Evolutionary conservation across 768 basidiomycete genomes (phyloP), one percentile per base, ranked within the genome.

Genomic region (Boletus vermiculosoides): DNA sequence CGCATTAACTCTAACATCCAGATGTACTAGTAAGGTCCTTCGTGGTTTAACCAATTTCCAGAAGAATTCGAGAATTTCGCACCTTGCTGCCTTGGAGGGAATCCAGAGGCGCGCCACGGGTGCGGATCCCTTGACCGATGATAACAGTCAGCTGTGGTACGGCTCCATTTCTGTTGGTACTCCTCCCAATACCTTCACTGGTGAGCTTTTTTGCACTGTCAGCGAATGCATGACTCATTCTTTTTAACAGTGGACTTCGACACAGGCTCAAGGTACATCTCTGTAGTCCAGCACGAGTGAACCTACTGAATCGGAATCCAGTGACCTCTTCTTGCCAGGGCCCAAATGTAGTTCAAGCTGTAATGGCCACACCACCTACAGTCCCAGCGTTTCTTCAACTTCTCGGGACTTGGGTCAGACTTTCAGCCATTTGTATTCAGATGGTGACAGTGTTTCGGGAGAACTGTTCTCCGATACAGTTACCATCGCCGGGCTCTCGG

Each of bases 301-400:
- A 22, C n/a, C 0, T 37, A 8, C 50, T 62, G 31, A 62, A 0
- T 3, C 5, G 4, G 16, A n/a, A 13, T 42, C 13, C 42, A 68
- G 70, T 22, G 71, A 73, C 45, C 51, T 73, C 4, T 68, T 69
- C 55, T 37, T 74, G 33, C 71, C 73, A 8, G 65, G 63, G 1
- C 31, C 60, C 5, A 5, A 47, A 4, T 74, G 72, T 58, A 33
- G 3, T 20, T 60, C 54, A 20, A 58, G 5, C 30, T 78, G 77
- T 58, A 5, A 18, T 0, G 63, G 56, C 2, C 74, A 78, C 58
- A 58, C 46, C 30, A 58, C 65, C 45, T 79, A 75, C 60, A 52
- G 73, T 56, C 65, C 76, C 1, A 8, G 16, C 1, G 2, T 10
- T 13, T 68, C 66, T 31, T 50, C 54, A 6, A 59, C 59, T 16